phyloP scores from a whole-genome alignment of 805 yeast genomes.

The Torulaspora gathmanii region DNA sequence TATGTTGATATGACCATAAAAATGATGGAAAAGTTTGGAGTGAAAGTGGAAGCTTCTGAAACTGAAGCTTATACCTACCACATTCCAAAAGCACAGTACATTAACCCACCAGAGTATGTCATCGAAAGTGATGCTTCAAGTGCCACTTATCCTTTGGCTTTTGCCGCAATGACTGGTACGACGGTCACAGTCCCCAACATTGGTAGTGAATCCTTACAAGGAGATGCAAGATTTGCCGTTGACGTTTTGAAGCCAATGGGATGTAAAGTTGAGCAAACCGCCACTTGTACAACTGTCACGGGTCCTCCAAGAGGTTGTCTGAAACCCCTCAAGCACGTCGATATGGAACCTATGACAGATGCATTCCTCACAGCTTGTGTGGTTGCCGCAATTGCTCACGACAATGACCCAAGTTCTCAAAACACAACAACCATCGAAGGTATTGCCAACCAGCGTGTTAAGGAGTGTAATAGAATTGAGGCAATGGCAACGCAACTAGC shows the following conservation, averaged over 20 bases:
- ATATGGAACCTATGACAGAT: constrained; percentile 99
- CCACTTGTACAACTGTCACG: constrained; percentile 81
- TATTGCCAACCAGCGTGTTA: constrained; percentile 96
- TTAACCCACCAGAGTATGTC: constrained; percentile 77
- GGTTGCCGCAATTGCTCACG: constrained; percentile 86
- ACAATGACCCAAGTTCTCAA: constrained; percentile 38
- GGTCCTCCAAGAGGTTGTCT: constrained; percentile 75
- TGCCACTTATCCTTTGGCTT: constrained; percentile 95
- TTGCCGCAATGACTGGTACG: constrained; percentile 94
- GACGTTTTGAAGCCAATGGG: constrained; percentile 96
- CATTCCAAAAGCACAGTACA: constrained; percentile 79
- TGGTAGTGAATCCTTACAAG: constrained; percentile 87
- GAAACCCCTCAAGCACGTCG: constrained; percentile 67
- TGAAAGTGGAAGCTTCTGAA: constrained; percentile 61
- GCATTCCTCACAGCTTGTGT: constrained; percentile 96
- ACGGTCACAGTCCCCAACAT: constrained; percentile 91
- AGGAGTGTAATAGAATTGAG: constrained; percentile 91
- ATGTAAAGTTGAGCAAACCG: constrained; percentile 78
- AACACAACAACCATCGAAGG: constrained; percentile 78
- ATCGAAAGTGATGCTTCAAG: constrained; percentile 97
- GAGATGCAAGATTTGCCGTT: constrained; percentile 93
- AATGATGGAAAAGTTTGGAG: constrained; percentile 90
- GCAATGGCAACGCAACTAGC: constrained; percentile 90
- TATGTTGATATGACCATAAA: constrained; percentile 96
- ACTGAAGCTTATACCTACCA: constrained; percentile 80